Evolutionary conservation across 2,329 filamentous ascomycete genomes (phyloP), one percentile per base, ranked within the genome.

Genomic region (Ophiobolus disseminans): DNA sequence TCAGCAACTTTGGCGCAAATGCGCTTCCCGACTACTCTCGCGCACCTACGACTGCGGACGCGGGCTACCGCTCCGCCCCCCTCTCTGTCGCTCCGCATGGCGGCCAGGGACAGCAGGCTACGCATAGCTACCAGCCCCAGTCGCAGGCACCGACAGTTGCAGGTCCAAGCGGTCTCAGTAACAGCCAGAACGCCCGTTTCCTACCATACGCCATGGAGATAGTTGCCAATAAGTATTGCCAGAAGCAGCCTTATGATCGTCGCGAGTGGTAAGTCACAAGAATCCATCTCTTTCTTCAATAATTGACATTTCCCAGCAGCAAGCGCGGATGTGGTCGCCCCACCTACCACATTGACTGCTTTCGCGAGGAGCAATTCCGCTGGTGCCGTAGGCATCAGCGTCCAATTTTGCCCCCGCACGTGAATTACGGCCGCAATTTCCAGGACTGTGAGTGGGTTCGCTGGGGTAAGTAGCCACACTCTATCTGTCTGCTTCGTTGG

Each of bases 131-230:
- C n/a, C n/a, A n/a, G 23, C 23, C 23, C 23, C 23, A 26, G 23
- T 11, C 30, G 7, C n/a, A 14, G 16, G 30, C 30, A 32, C 9
- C 30, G n/a, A n/a, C n/a, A n/a, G n/a, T n/a, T n/a, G n/a, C n/a
- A n/a, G n/a, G n/a, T 4, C 11, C 16, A 7, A 16, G 39, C 6
- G 19, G 19, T 9, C 10, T 25, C 11, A 34, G 50, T 13, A 48
- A 19, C 17, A 22, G 13, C 14, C 19, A 41, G 5, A 54, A 54
- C 21, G 46, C 46, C 2, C 25, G 14, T 13, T 54, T 43, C 25
- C 22, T 54, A 10, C 50, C 46, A 4, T 50, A 46, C 34, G 32
- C 48, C 11, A 46, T 53, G 5, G 50, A 53, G 39, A 36, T 22
- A 11, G 37, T 54, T 5, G 40, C 21, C 2, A 22, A 20, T 5